Base-by-base conservation (phyloP, 2,329 filamentous ascomycete genomes). In the Xylaria sp. region DNA sequence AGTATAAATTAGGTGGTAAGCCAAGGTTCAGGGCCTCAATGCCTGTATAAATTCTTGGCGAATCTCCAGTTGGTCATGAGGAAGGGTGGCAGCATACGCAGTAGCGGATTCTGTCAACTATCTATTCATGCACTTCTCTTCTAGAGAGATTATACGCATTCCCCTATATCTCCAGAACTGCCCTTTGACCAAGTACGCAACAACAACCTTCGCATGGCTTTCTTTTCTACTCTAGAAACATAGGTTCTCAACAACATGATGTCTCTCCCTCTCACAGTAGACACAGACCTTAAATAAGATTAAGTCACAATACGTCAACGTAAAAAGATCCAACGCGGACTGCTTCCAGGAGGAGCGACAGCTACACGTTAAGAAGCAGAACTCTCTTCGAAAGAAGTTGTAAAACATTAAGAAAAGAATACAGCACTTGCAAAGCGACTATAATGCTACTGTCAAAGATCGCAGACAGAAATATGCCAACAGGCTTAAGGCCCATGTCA, bases 241-340 rank as follows among this genome's bases (percentile, higher is more conserved):
- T 56, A 28, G 31, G 13, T 56, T 56, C 54, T 56, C 54, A 56
- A 56, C 54, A 56, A 13, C 31, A 28, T 39, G 15, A 43, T 57
- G n/a, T 43, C 43, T 57, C 33, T 57, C 12, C 55, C 43, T 25
- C 9, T 25, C 20, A 20, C 36, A 57, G 55, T 57, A 12, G 36
- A 57, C 55, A 41, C 55, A 57, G 55, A 43, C 55, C 31, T 57
- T 57, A n/a, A 57, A 18, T 41, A 12, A 43, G 55, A 57, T 43
- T 13, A 57, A 57, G 36, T 25, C 20, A 33, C 36, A 57, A 57
- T 57, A 57, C n/a, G n/a, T 13, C 12, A 18, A 57, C 2, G 15
- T 39, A 58, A 15, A 58, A 20, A 18, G 46, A 58, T 46, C 55
- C 39, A 36, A 46, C 2, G n/a, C 36, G 55, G 55, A 1, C 46